These are phyloP conservation scores for Stipa capillata DNA, from an alignment of 176 grass and related monocot species.

Conservation along the genomic window DNA sequence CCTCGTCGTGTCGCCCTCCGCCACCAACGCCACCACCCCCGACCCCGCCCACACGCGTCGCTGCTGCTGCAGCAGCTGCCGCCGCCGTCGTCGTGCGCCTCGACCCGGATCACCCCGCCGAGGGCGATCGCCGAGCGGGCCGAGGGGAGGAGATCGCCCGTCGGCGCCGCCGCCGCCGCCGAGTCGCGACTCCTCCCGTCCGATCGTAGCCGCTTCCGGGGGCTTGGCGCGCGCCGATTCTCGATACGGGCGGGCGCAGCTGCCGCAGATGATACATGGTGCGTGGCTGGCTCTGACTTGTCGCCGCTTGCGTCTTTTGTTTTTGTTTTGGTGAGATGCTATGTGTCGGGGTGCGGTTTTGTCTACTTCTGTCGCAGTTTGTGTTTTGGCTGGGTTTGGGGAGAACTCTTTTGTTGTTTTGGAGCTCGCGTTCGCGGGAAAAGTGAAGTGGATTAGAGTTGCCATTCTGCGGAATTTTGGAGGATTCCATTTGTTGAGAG, in stretches of 20 bases:
- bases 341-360: constrained; percentile 25
- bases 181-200: constrained; percentile 47
- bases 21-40: not conserved
- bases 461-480: not conserved
- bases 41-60: not conserved
- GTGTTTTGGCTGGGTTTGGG: constrained; percentile 34
- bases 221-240: not conserved
- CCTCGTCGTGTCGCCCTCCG: constrained; percentile 20
- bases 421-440: constrained; percentile 1
- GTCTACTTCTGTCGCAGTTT: constrained; percentile 9
- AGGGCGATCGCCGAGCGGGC: constrained; percentile 23
- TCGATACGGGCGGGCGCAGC: not conserved
- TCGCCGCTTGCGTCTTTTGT: not conserved
- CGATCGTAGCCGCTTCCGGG: constrained; percentile 12
- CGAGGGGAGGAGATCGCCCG: constrained; percentile 49
- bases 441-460: constrained; percentile 19
- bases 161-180: constrained; percentile 33
- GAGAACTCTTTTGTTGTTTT: constrained; percentile 26
- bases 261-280: constrained; percentile 57
- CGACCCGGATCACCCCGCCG: constrained; percentile 24
- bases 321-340: constrained; percentile 8
- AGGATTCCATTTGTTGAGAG: not conserved
- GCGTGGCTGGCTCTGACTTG: constrained; percentile 5
- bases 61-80: not conserved
- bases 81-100: too few relatives aligned